phyloP scores from a whole-genome alignment of 441 rosid species.

The Jatropha podagrica region DNA sequence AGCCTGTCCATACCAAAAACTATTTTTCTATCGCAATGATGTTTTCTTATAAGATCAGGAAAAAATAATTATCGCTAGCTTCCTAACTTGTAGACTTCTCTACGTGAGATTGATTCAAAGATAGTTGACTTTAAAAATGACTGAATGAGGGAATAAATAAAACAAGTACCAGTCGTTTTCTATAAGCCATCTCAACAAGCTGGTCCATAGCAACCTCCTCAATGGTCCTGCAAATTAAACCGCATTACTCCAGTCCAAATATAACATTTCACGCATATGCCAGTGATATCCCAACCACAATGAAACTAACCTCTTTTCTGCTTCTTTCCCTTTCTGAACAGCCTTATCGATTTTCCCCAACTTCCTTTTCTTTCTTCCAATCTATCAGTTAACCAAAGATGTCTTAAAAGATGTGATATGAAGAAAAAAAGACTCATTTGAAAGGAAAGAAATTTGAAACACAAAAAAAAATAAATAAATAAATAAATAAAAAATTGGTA shows the following conservation, averaged over 20 bases:
- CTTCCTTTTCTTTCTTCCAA: conserved; percentile 55
- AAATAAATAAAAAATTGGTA: not conserved
- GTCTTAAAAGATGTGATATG: conserved; percentile 7
- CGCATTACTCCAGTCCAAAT: conserved; percentile 22
- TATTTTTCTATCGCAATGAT: conserved; percentile 1
- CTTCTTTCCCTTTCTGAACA: conserved; percentile 48
- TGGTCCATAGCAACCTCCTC: conserved; percentile 84
- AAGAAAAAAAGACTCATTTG: not conserved
- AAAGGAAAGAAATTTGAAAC: not conserved
- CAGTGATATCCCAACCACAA: conserved; percentile 23
- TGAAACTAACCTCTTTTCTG: conserved; percentile 57
- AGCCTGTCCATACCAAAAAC: not conserved
- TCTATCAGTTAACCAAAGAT: conserved; percentile 42
- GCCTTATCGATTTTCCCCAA: conserved; percentile 61
- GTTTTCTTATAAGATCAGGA: conserved; percentile 4
- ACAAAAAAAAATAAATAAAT: not conserved
- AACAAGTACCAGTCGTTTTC: conserved; percentile 68
- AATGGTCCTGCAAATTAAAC: conserved; percentile 54
- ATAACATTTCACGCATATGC: conserved; percentile 13
- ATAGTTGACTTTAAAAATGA: conserved; percentile 4
- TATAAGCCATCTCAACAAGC: conserved; percentile 81
- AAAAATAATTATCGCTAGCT: not conserved
- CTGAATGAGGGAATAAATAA: conserved; percentile 6
- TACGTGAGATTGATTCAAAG: not conserved
- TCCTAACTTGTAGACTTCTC: too few relatives aligned